phyloP scores from a whole-genome alignment of 1,284 basidiomycete genomes.

The Leccinum angustisporum region DNA sequence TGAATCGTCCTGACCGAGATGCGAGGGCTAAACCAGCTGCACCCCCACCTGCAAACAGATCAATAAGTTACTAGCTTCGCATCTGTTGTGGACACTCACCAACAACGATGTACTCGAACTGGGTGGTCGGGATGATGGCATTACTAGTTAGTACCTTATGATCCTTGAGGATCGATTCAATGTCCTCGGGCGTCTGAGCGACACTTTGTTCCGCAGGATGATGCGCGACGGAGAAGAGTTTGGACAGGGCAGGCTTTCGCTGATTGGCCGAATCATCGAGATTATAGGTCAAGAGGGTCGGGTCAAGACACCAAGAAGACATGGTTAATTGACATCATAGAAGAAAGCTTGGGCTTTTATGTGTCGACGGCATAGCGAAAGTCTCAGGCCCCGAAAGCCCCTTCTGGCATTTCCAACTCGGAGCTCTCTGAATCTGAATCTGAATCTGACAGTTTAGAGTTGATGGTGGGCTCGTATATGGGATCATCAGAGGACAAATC shows the following conservation, averaged over 20 bases:
- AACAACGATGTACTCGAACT: constrained; percentile 21
- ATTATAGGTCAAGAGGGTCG: not conserved
- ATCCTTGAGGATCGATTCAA: constrained; percentile 3
- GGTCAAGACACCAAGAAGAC: not conserved
- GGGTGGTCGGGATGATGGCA: not conserved
- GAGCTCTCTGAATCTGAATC: no score
- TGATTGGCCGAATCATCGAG: not conserved
- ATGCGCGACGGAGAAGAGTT: constrained; percentile 2
- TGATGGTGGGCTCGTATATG: no score
- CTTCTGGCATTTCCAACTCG: no score
- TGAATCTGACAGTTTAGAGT: no score
- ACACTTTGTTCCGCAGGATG: constrained; percentile 1
- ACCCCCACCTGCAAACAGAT: constrained; percentile 17
- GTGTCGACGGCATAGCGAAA: not conserved
- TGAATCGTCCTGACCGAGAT: constrained; percentile 10
- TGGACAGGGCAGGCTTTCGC: constrained; percentile 1
- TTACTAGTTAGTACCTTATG: not conserved
- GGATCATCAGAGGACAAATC: no score
- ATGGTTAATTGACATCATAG: not conserved
- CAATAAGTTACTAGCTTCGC: not conserved
- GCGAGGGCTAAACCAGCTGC: constrained; percentile 21
- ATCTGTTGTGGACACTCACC: constrained; percentile 6
- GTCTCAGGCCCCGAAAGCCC: not conserved
- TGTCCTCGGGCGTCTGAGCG: not conserved
- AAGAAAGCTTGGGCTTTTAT: not conserved